phyloP scores from a whole-genome alignment of 2,329 filamentous ascomycete species.

The Hypoxylon sp. region DNA sequence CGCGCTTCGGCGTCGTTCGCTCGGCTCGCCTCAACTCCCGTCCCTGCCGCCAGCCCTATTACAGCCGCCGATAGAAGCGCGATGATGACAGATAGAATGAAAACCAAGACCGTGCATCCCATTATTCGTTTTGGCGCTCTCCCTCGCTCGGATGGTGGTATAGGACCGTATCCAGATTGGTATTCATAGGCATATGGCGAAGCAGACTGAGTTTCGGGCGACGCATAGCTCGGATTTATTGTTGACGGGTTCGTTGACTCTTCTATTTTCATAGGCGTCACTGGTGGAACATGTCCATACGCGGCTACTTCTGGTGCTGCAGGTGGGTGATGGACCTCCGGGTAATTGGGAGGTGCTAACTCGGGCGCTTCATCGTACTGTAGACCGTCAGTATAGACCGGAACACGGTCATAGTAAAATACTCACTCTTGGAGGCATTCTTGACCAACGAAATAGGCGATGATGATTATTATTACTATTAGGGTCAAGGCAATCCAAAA shows the following conservation, averaged over 20 bases:
- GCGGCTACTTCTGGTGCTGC: slow-evolving; percentile 44
- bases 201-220: slow-evolving; percentile 29
- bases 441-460: slow-evolving; percentile 3
- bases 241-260: slow-evolving; percentile 31
- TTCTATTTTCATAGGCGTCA: slow-evolving; percentile 41
- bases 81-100: slow-evolving; percentile 58
- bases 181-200: slow-evolving; percentile 43
- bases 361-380: slow-evolving; percentile 54
- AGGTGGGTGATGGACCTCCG: slow-evolving; percentile 52
- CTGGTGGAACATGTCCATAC: slow-evolving; percentile 25
- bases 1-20: slow-evolving; percentile 55
- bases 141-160: slow-evolving; percentile 32
- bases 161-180: slow-evolving; percentile 33
- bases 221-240: slow-evolving; percentile 34
- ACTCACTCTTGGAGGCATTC: slow-evolving; percentile 47
- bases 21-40: slow-evolving; percentile 58
- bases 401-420: neutral
- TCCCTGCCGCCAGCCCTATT: slow-evolving; percentile 61
- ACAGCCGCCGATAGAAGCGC: slow-evolving; percentile 57
- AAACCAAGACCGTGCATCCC: slow-evolving; percentile 57
- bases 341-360: slow-evolving; percentile 44
- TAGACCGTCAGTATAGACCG: slow-evolving; percentile 10
- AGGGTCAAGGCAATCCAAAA: neutral
- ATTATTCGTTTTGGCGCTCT: slow-evolving; percentile 47
- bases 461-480: slow-evolving; percentile 12